Evolutionary conservation across 1,284 basidiomycete genomes (phyloP).

Genomic region (Moniliella sp.): DNA sequence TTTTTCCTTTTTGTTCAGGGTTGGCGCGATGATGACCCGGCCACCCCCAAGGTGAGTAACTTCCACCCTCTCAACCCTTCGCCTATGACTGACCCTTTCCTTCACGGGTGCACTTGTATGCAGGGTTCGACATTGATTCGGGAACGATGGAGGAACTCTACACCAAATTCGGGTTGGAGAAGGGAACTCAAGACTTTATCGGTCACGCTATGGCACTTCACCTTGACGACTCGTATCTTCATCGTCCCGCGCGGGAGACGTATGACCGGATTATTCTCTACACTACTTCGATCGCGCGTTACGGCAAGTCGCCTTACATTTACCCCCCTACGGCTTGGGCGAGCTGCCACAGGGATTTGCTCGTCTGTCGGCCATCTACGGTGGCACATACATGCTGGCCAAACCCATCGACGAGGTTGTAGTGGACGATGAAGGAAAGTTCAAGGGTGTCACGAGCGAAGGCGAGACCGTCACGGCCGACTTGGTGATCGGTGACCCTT

Average conservation of each 20-base stretch:
- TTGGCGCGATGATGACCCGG: conserved; percentile 80
- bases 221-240: conserved; percentile 76
- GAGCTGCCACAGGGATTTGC: conserved; percentile 97
- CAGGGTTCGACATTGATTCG: background rate
- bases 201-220: conserved; percentile 98
- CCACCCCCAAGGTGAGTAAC: conserved; percentile 59
- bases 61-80: too few species aligned
- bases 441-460: conserved; percentile 71
- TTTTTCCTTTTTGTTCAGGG: conserved; percentile 93
- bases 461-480: conserved; percentile 88
- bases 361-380: conserved; percentile 81
- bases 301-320: conserved; percentile 98
- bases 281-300: conserved; percentile 93
- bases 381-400: conserved; percentile 99
- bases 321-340: conserved; percentile 97
- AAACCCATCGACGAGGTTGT: conserved; percentile 81
- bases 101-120: background rate
- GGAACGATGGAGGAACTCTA: conserved; percentile 46
- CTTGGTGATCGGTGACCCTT: conserved; percentile 91
- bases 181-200: conserved; percentile 95
- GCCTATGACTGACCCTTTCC: too few species aligned
- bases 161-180: conserved; percentile 85
- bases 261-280: conserved; percentile 93
- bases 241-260: conserved; percentile 64
- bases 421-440: conserved; percentile 55